Conservation (phyloP, 1,139 yeast species). For the Diutina scorzettiae region DNA sequence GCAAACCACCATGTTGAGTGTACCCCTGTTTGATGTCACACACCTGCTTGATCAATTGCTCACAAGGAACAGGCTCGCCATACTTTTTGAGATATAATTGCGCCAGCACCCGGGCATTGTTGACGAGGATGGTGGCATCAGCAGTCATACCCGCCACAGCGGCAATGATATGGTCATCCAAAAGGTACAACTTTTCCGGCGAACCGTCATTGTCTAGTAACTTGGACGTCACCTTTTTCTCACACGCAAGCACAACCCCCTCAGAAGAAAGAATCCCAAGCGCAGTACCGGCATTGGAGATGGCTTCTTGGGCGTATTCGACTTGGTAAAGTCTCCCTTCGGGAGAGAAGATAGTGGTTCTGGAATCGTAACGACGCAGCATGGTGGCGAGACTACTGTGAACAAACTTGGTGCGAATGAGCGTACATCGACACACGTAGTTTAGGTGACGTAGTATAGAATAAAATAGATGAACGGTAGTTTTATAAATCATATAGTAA, state of each 20-base stretch:
- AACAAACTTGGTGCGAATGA: too few relatives aligned
- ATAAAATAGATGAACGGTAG: too few relatives aligned
- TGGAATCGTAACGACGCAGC: constrained; percentile 68
- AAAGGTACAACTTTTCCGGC: constrained; percentile 81
- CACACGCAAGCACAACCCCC: constrained; percentile 95
- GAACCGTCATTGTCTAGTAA: constrained; percentile 87
- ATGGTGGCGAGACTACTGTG: constrained; percentile 15
- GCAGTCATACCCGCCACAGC: constrained; percentile 99
- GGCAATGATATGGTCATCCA: constrained; percentile 70
- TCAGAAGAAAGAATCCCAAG: constrained; percentile 86
- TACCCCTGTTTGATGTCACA: constrained; percentile 96
- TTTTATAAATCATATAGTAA: too few relatives aligned
- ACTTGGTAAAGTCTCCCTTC: constrained; percentile 95
- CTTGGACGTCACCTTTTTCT: constrained; percentile 86
- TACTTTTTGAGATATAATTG: constrained; percentile 78
- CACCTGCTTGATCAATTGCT: constrained; percentile 72
- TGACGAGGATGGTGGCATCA: constrained; percentile 86
- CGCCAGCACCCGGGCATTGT: constrained; percentile 76
- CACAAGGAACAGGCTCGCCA: constrained; percentile 88
- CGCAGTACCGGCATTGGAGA: constrained; percentile 96
- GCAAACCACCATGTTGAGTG: constrained; percentile 96
- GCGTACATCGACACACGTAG: too few relatives aligned
- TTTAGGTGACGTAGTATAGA: too few relatives aligned
- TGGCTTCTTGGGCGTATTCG: constrained; percentile 95
- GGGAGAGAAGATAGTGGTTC: constrained; percentile 97